These are phyloP conservation scores for Scleroderma bovista DNA, from an alignment of 768 basidiomycete genomes.

Conservation along the genomic window DNA sequence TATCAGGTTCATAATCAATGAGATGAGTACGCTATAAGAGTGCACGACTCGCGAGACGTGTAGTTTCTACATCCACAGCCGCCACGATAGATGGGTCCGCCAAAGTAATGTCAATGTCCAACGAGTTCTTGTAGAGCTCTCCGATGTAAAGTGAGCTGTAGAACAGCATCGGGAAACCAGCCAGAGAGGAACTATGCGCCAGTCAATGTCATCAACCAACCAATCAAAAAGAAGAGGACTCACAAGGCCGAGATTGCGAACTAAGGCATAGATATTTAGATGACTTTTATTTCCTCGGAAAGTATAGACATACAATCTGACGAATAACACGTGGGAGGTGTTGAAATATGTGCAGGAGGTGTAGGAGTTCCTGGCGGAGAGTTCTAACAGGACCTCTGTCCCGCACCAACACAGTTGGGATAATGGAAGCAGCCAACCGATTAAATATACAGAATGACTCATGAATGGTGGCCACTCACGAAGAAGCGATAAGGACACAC, in stretches of 20 bases:
- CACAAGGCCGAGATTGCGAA: too few relatives aligned
- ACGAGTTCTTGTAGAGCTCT: constrained; percentile 65
- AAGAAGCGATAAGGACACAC: constrained; percentile 50
- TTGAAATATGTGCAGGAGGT: constrained; percentile 68
- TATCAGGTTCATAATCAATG: too few relatives aligned
- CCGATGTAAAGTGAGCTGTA: constrained; percentile 85
- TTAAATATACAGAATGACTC: too few relatives aligned
- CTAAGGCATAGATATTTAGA: too few relatives aligned
- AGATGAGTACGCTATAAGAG: too few relatives aligned
- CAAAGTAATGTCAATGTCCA: constrained; percentile 9
- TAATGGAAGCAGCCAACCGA: too few relatives aligned
- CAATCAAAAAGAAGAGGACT: too few relatives aligned
- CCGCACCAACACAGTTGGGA: too few relatives aligned
- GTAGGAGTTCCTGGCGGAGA: constrained; percentile 43
- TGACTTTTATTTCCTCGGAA: background rate
- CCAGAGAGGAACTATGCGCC: constrained; percentile 62
- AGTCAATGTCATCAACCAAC: background rate
- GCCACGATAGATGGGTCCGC: constrained; percentile 26
- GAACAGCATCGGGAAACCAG: constrained; percentile 90
- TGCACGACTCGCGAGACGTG: too few relatives aligned
- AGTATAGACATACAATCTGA: constrained; percentile 62
- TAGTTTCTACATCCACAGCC: too few relatives aligned
- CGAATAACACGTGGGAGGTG: constrained; percentile 70
- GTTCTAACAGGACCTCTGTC: constrained; percentile 13
- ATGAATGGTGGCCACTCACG: constrained; percentile 10